A percentile compares a stretch with the other conserved stretches of the same genome.
These are phyloP conservation scores for Geotrichum cucujoidarum DNA, from an alignment of 1,139 yeast genomes.

Conservation along the genomic window DNA sequence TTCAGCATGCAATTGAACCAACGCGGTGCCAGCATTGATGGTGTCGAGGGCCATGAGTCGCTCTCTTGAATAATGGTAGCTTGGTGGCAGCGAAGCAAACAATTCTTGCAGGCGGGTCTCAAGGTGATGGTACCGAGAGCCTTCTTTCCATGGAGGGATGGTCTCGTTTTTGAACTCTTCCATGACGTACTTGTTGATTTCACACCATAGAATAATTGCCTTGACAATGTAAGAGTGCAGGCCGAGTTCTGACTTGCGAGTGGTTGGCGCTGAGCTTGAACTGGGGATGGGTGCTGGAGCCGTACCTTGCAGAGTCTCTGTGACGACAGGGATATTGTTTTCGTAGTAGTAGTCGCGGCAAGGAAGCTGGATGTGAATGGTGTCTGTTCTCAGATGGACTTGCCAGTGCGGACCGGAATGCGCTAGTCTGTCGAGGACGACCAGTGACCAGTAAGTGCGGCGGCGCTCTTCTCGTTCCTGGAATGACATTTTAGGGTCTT, in stretches of 20 bases:
- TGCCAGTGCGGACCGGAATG: constrained; percentile 38
- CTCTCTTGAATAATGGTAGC: constrained; percentile 26
- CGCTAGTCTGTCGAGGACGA: constrained; percentile 37
- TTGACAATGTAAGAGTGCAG: constrained; percentile 33
- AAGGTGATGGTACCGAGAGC: constrained; percentile 21
- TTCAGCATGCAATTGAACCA: constrained; percentile 30
- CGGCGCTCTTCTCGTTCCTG: constrained; percentile 36
- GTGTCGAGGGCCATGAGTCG: constrained; percentile 26
- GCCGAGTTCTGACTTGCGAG: constrained; percentile 17
- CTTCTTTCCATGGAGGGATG: constrained; percentile 28
- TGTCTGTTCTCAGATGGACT: constrained; percentile 30
- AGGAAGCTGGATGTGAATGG: constrained; percentile 32
- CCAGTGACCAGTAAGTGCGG: constrained; percentile 38
- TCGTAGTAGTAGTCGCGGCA: constrained; percentile 33
- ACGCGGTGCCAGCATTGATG: constrained; percentile 25
- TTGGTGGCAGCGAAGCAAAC: constrained; percentile 23
- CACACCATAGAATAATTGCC: constrained; percentile 35
- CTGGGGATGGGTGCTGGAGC: constrained; percentile 13
- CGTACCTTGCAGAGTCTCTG: constrained; percentile 28
- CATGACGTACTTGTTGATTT: constrained; percentile 31
- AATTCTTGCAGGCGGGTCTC: constrained; percentile 19
- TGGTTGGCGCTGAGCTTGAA: constrained; percentile 8
- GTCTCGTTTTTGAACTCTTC: constrained; percentile 21
- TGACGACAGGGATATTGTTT: constrained; percentile 30
- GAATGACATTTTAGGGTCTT: constrained; percentile 30